A percentile compares a stretch with the other conserved stretches of the same genome.
Evolutionary conservation across 148 eudicot species (phyloP).

Genomic region (Dianthus caryophyllus): DNA sequence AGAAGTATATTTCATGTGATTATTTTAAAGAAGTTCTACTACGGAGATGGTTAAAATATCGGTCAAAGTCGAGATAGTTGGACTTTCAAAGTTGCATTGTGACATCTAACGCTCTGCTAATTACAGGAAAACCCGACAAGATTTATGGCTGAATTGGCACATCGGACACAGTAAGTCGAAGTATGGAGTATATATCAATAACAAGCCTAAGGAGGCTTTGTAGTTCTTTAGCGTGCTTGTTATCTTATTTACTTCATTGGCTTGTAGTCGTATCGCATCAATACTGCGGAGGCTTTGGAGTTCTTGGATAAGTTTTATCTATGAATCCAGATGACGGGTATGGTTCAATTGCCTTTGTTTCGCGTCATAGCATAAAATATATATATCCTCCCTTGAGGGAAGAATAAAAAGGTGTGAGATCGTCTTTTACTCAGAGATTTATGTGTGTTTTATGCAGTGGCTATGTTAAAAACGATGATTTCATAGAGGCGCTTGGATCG

Average conservation of each 20-base stretch:
- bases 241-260: slow-evolving; percentile 13
- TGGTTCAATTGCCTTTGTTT: slow-evolving; percentile 2
- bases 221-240: background rate
- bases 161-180: slow-evolving; percentile 59
- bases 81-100: no score
- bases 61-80: no score
- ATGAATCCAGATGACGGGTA: slow-evolving; percentile 92
- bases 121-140: slow-evolving; percentile 74
- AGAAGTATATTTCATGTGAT: background rate
- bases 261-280: slow-evolving; percentile 59
- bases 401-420: background rate
- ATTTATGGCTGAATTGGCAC: slow-evolving; percentile 80
- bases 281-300: slow-evolving; percentile 59
- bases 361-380: background rate
- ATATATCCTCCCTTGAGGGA: background rate
- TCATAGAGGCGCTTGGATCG: slow-evolving; percentile 48
- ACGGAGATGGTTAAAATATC: background rate
- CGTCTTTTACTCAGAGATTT: slow-evolving; percentile 1
- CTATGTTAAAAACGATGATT: slow-evolving; percentile 38
- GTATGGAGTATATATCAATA: slow-evolving; percentile 7
- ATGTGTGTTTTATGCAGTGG: slow-evolving; percentile 42
- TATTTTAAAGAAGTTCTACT: background rate
- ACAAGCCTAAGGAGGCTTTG: background rate
- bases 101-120: slow-evolving; percentile 13
- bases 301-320: slow-evolving; percentile 68